Evolutionary conservation across 73 alveolate genomes (phyloP).

Genomic region (Paramecium sonneborni): DNA sequence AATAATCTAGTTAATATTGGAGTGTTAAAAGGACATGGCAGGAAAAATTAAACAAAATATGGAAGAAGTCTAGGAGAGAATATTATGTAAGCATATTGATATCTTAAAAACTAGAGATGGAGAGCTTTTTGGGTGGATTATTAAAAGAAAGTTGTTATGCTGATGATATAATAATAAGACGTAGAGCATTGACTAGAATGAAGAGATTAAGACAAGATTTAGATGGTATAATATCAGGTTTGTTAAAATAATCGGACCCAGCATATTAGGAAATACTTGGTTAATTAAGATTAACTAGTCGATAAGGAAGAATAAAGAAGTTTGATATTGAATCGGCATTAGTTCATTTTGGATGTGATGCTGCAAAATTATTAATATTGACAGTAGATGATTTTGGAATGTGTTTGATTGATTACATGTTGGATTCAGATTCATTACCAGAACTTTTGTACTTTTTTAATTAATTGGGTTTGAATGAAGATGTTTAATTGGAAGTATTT

Average conservation of each 20-base stretch:
- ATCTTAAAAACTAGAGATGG: not conserved
- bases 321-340: not conserved
- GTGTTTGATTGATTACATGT: constrained; percentile 29
- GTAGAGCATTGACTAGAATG: not conserved
- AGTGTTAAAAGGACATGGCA: not conserved
- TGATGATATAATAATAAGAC: not conserved
- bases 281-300: not conserved
- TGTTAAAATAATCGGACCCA: not conserved
- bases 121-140: not conserved
- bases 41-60: not conserved
- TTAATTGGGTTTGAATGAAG: not conserved
- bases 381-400: constrained; percentile 22
- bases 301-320: not conserved
- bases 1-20: not conserved
- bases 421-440: constrained; percentile 28
- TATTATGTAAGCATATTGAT: not conserved
- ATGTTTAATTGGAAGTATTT: not conserved
- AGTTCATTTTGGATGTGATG: not conserved
- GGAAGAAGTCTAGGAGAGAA: not conserved
- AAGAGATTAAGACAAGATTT: not conserved
- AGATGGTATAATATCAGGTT: not conserved
- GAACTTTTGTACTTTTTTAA: not conserved
- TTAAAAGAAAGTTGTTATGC: not conserved
- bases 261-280: not conserved
- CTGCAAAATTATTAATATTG: not conserved